Base-by-base conservation (phyloP, 495 filamentous ascomycete genomes). In the Penicillium soppii region DNA sequence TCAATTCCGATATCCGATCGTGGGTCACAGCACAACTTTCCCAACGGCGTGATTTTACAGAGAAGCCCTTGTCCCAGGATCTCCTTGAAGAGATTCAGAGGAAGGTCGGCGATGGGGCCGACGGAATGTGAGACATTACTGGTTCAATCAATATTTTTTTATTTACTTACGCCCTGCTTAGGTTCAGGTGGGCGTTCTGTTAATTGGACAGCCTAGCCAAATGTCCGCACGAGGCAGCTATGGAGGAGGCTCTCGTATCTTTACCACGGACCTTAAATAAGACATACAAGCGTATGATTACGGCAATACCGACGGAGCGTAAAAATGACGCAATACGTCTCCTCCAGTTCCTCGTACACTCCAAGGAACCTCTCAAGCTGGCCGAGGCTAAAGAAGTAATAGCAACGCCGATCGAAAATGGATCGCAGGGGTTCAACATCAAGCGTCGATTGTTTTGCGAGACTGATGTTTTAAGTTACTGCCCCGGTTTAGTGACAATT, bases 131-230 rank as follows among this genome's bases (percentile, higher is more conserved):
- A 55, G 66, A 29, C 12, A 38, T 43, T 53, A 26, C 15, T 33
- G 32, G 3, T 23, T 47, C 17, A 20, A 29, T 56, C 8, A 13
- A 47, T 59, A 47, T 54, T 10, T 4, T 53, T 33, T 54, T 43
- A 12, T 15, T 35, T 50, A 2, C 50, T 64, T 16, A 43, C 40
- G 22, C 25, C 30, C 5, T 47, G 10, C 8, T 39, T 47, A 77
- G 72, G 71, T 76, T 78, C 39, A 67, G 70, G 41, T 75, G 67
- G 68, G 67, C 58, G 3, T 62, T 53, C 37, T 74, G 67, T 56
- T 71, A 76, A 50, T 50, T 77, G 17, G 65, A 76, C 30, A 56
- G 20, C 10, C 59, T 77, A 13, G 52, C 52, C 50, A 54, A 52
- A 39, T 75, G 67, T 52, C 32, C 38, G 9, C 59, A 54, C 19